A percentile compares a stretch with the other conserved stretches of the same genome.
Evolutionary conservation across 2,329 filamentous ascomycete species (phyloP).

Genomic region (Aspergillus amoenus): DNA sequence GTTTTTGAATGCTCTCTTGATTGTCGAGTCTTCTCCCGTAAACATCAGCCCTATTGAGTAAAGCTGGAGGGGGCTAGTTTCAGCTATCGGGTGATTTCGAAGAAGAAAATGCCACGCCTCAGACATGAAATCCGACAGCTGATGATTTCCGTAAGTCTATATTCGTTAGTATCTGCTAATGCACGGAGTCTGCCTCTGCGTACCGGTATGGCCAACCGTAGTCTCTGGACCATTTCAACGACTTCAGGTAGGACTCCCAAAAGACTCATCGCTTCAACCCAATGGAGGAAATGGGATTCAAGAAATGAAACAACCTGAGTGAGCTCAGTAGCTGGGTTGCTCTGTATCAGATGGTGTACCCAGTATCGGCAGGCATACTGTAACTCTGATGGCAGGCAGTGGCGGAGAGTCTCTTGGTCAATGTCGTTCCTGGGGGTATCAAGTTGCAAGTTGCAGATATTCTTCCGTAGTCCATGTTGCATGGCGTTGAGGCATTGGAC

Average conservation of each 20-base stretch:
- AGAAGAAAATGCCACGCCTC: slow-evolving; percentile 35
- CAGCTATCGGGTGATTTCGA: slow-evolving; percentile 25
- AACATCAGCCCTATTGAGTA: slow-evolving; percentile 38
- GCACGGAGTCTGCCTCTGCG: background rate
- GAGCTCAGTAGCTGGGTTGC: background rate
- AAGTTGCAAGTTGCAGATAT: slow-evolving; percentile 18
- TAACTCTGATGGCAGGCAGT: slow-evolving; percentile 17
- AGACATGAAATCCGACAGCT: slow-evolving; percentile 24
- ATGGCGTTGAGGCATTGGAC: slow-evolving; percentile 6
- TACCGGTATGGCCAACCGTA: slow-evolving; percentile 16
- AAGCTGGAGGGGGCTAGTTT: slow-evolving; percentile 35
- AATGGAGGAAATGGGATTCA: slow-evolving; percentile 27
- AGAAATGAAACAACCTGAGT: background rate
- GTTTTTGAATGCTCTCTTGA: slow-evolving; percentile 24
- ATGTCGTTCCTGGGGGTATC: slow-evolving; percentile 9
- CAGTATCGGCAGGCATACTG: slow-evolving; percentile 31
- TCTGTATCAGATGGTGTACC: slow-evolving; percentile 24
- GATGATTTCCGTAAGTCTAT: background rate
- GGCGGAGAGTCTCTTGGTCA: background rate
- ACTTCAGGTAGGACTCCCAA: slow-evolving; percentile 19
- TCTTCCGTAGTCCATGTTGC: slow-evolving; percentile 20
- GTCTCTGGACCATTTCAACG: slow-evolving; percentile 12
- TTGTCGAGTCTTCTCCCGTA: slow-evolving; percentile 24
- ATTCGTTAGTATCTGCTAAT: background rate
- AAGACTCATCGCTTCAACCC: slow-evolving; percentile 27